Conservation (phyloP, 176 grass and related monocot genomes). For the Paspalum notatum region DNA sequence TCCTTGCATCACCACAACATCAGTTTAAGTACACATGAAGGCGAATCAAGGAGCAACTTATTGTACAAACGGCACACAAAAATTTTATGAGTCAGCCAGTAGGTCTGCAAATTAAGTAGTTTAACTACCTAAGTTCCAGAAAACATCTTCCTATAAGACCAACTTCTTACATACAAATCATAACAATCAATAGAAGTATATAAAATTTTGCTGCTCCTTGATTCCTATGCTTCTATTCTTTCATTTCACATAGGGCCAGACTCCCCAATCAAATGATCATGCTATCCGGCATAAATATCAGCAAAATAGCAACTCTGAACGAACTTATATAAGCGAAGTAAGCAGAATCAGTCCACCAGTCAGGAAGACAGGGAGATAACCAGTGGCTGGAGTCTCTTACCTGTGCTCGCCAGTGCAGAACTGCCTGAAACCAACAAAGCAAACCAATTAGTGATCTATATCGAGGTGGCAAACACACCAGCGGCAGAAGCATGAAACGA, state of each 20-base stretch:
- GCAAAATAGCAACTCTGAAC: not conserved
- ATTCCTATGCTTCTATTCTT: not conserved
- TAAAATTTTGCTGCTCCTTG: not conserved
- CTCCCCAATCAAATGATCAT: not conserved
- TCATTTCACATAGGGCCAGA: not conserved
- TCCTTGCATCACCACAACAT: not conserved
- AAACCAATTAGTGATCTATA: slow-evolving; percentile 43
- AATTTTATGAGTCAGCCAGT: not conserved
- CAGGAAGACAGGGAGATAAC: not conserved
- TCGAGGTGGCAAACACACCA: not conserved
- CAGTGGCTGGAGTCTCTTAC: slow-evolving; percentile 36
- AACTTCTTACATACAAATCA: not conserved
- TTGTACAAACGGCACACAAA: not conserved
- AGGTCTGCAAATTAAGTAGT: not conserved
- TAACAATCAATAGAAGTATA: not conserved
- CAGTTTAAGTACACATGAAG: not conserved
- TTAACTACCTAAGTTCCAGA: no score
- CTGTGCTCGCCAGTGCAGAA: slow-evolving; percentile 98
- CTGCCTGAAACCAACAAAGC: slow-evolving; percentile 62
- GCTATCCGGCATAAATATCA: not conserved
- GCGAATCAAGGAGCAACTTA: not conserved
- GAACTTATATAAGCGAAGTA: not conserved
- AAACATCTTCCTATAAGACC: not conserved
- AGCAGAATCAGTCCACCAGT: slow-evolving; percentile 20
- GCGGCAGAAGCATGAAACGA: not conserved